Evolutionary conservation across 352 stramenopile genomes (phyloP).

Genomic region (Pythium brassicae): DNA sequence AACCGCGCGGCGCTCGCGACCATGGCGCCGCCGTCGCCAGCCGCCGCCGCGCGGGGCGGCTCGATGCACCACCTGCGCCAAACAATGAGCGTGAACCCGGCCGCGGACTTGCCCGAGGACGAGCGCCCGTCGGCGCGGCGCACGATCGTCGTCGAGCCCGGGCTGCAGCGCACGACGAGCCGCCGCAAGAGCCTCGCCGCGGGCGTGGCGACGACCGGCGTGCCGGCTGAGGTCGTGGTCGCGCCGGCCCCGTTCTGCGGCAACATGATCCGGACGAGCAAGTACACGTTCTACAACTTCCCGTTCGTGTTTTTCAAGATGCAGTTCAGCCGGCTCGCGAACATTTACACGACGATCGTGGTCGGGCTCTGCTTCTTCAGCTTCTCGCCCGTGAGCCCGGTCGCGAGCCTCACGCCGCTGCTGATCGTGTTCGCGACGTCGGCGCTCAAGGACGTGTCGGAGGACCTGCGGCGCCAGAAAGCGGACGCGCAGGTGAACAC

Average conservation of each 20-base stretch:
- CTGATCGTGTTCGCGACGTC: conserved; percentile 89
- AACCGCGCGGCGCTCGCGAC: conserved; percentile 75
- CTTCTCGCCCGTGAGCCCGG: conserved; percentile 81
- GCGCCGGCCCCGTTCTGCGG: conserved; percentile 38
- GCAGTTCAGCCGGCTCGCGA: conserved; percentile 87
- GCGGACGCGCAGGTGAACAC: conserved; percentile 76
- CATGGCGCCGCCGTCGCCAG: conserved; percentile 56
- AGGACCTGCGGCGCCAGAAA: conserved; percentile 78
- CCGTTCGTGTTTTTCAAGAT: conserved; percentile 87
- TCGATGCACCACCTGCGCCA: conserved; percentile 44
- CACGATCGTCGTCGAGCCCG: conserved; percentile 38
- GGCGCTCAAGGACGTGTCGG: conserved; percentile 80
- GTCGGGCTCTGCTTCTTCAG: conserved; percentile 87
- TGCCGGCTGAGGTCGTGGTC: conserved; percentile 10
- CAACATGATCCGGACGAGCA: conserved; percentile 84
- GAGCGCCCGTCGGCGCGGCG: conserved; percentile 32
- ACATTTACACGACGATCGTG: conserved; percentile 88
- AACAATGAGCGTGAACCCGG: conserved; percentile 57
- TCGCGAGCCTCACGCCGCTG: conserved; percentile 78
- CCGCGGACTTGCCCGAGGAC: conserved; percentile 34
- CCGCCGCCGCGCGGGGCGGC: conserved; percentile 16
- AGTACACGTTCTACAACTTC: conserved; percentile 91
- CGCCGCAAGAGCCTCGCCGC: conserved; percentile 21
- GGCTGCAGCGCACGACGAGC: conserved; percentile 13
- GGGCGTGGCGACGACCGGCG: conserved; percentile 9